Base-by-base conservation (phyloP, 495 filamentous ascomycete species). In the Ramalina intermedia region DNA sequence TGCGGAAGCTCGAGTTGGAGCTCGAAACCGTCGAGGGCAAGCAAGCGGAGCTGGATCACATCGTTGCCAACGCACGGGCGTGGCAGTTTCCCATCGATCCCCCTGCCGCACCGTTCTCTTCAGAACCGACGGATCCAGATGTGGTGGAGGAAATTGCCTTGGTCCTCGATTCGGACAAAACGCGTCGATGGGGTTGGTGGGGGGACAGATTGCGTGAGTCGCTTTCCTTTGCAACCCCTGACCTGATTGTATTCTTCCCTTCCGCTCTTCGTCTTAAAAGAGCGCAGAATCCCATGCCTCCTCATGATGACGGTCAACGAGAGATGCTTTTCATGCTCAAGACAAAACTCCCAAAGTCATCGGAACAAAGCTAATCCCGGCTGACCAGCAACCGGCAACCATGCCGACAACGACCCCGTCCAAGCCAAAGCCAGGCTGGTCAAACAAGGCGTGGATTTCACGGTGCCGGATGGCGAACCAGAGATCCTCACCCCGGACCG, bases 1-100 rank as follows among this genome's bases (percentile, higher is more conserved):
- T 41, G 39, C 16, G 39, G 39, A 17, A 41, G 33, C 51, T 66
- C 20, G 45, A 54, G 13, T 45, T 65, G 23, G 54, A 54, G 36
- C 47, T 66, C 7, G 59, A 66, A 47, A 65, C 60, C 26, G 39
- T 58, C 18, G 57, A 57, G 40, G 42, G 27, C 2, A 55, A 55
- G 47, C 59, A 52, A 37, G 37, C 18, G 14, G 44, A 60, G 41
- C 35, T 61, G 2, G 58, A 61, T 16, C 43, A 26, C 18, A 52
- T 58, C 41, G 45, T 50, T n/a, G 41, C 17, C 5, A 43, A 40
- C 14, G 50, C 54, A 9, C 26, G 17, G 14, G 40, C 42, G 13
- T 57, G 55, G 55, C 44, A 23, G 14, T 52, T 58, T 41, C 37
- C 53, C 3, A 26, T 58, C 1, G n/a, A 40, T 4, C 48, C 46